A percentile compares a stretch with the other conserved stretches of the same genome.
phyloP scores from a whole-genome alignment of 1,284 basidiomycete genomes.

The Sphagnurus paluster region DNA sequence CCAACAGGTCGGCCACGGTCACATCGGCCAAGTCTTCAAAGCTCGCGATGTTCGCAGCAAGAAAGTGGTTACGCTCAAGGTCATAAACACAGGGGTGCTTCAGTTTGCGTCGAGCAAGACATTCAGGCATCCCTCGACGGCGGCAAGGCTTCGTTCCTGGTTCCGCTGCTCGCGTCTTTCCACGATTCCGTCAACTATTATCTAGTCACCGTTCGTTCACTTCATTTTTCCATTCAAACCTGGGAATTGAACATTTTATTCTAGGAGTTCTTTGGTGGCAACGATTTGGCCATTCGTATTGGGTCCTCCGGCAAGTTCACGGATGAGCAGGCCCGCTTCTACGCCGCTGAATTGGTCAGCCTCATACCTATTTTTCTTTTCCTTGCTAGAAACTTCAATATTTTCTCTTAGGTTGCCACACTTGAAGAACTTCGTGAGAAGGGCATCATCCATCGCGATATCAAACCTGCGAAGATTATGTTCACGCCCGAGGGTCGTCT shows the following conservation, averaged over 20 bases:
- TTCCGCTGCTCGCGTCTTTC: conserved; percentile 24
- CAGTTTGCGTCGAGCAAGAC: conserved; percentile 17
- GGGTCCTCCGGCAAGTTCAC: conserved; percentile 16
- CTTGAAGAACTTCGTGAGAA: conserved; percentile 22
- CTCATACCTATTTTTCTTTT: not conserved
- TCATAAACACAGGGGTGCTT: conserved; percentile 5
- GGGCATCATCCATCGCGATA: conserved; percentile 26
- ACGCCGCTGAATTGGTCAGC: conserved; percentile 24
- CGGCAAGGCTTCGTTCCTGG: conserved; percentile 12
- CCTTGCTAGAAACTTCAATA: not conserved
- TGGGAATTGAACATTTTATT: not conserved
- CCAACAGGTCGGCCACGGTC: too few species aligned
- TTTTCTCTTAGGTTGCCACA: conserved; percentile 17
- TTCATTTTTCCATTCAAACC: not conserved
- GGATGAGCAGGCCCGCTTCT: conserved; percentile 19
- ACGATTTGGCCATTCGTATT: conserved; percentile 23
- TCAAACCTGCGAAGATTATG: conserved; percentile 27
- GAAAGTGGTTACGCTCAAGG: too few species aligned
- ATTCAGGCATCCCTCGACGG: conserved; percentile 17
- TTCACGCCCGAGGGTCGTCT: conserved; percentile 23
- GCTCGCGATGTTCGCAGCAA: too few species aligned
- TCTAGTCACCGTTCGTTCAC: conserved; percentile 22
- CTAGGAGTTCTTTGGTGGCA: conserved; percentile 24
- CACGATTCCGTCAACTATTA: conserved; percentile 26
- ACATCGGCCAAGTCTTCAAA: too few species aligned